Conservation (phyloP, 306 rosid genomes). For the Cucurbita pepo region DNA sequence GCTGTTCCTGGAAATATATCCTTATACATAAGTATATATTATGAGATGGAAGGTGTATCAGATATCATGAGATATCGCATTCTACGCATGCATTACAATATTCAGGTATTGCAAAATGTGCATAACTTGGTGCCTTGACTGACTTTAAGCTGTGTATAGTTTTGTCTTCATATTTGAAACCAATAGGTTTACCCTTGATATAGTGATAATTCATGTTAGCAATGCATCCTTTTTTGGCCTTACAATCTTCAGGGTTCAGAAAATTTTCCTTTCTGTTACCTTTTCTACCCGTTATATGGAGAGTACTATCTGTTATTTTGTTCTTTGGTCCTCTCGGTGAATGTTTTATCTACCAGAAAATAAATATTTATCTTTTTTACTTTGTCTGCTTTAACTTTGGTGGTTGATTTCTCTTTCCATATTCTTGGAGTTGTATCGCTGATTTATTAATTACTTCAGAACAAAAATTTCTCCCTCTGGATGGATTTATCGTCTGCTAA, state of each 20-base stretch:
- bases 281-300: neutral
- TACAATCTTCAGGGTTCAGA: neutral
- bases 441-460: neutral
- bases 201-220: neutral
- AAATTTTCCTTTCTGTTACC: neutral
- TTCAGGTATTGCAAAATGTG: conserved; percentile 48
- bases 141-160: neutral
- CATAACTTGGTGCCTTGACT: neutral
- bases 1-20: conserved; percentile 80
- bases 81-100: conserved; percentile 63
- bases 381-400: neutral
- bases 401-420: neutral
- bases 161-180: neutral
- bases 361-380: neutral
- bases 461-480: neutral
- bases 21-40: conserved; percentile 65
- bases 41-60: conserved; percentile 67
- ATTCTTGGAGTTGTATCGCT: neutral
- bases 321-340: neutral
- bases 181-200: neutral
- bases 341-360: neutral
- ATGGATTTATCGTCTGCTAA: neutral
- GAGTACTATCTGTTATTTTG: neutral
- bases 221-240: neutral
- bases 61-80: conserved; percentile 66